phyloP scores from a whole-genome alignment of 2,329 filamentous ascomycete genomes.

The Apiospora arundinis region DNA sequence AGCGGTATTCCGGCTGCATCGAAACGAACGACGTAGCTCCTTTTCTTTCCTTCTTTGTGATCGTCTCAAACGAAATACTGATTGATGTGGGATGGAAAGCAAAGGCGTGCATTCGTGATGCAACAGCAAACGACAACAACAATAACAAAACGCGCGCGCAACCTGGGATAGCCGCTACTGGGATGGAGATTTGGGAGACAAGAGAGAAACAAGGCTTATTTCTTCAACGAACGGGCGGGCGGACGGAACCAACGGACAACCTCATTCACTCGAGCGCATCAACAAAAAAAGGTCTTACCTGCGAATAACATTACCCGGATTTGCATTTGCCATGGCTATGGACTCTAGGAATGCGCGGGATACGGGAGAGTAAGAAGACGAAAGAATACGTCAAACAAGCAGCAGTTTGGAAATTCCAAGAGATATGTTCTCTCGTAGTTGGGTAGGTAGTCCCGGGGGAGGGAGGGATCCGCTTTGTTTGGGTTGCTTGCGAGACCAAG shows the following conservation, averaged over 20 bases:
- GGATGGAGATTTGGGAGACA: not conserved
- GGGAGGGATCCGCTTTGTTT: not conserved
- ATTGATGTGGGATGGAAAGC: not conserved
- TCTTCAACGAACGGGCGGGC: slow-evolving; percentile 11
- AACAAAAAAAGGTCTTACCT: slow-evolving; percentile 40
- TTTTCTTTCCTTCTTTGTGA: not conserved
- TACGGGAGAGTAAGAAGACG: not conserved
- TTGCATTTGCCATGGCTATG: slow-evolving; percentile 32
- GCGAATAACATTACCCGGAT: slow-evolving; percentile 51
- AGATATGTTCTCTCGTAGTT: not conserved
- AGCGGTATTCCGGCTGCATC: not conserved
- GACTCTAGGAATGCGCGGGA: slow-evolving; percentile 18
- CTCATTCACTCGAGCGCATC: not conserved
- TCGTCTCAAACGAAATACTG: not conserved
- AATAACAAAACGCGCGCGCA: slow-evolving; percentile 1
- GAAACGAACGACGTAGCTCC: not conserved
- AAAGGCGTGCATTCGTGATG: not conserved
- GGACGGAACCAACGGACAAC: not conserved
- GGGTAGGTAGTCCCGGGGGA: not conserved
- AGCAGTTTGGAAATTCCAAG: slow-evolving; percentile 1
- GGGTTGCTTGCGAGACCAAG: not conserved
- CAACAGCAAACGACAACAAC: not conserved
- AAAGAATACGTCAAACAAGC: not conserved
- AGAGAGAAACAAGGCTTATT: not conserved
- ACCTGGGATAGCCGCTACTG: slow-evolving; percentile 15